phyloP scores from a whole-genome alignment of 352 stramenopile species.

The Pythium insidiosum region DNA sequence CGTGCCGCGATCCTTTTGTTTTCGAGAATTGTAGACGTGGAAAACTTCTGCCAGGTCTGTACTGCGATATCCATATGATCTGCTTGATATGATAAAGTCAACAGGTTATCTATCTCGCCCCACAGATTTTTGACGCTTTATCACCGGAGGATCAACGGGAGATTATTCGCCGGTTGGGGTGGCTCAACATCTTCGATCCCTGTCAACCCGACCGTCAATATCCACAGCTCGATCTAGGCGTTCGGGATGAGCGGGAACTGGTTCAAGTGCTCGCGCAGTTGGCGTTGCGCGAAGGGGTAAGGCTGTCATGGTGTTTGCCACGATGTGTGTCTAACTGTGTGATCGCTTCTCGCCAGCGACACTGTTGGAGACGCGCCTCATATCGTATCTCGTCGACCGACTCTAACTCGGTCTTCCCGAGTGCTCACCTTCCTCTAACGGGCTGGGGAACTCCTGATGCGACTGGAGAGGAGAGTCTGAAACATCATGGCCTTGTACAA shows the following conservation, averaged over 20 bases:
- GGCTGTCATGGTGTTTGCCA: not conserved
- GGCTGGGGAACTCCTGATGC: constrained; percentile 42
- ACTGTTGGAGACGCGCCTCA: constrained; percentile 11
- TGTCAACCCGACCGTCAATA: constrained; percentile 70
- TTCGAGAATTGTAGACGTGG: constrained; percentile 57
- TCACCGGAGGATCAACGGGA: constrained; percentile 45
- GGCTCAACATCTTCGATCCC: constrained; percentile 82
- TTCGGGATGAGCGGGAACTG: constrained; percentile 68
- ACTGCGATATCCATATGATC: not conserved
- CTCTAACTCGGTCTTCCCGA: not conserved
- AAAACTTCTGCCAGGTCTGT: constrained; percentile 57
- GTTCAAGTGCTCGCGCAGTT: constrained; percentile 74
- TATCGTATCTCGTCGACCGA: constrained; percentile 7
- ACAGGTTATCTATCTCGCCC: not conserved
- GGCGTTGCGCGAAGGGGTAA: constrained; percentile 53
- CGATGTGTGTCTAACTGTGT: not conserved
- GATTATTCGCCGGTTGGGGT: constrained; percentile 58
- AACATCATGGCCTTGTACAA: constrained; percentile 45
- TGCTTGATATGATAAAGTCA: not conserved
- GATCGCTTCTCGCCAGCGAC: constrained; percentile 1
- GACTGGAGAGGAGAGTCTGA: constrained; percentile 46
- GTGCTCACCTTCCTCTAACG: constrained; percentile 25
- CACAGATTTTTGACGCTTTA: constrained; percentile 41
- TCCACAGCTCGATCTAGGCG: constrained; percentile 51
- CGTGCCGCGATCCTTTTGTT: constrained; percentile 52